phyloP scores from a whole-genome alignment of 2,329 filamentous ascomycete species.

The Claviceps digitariae region DNA sequence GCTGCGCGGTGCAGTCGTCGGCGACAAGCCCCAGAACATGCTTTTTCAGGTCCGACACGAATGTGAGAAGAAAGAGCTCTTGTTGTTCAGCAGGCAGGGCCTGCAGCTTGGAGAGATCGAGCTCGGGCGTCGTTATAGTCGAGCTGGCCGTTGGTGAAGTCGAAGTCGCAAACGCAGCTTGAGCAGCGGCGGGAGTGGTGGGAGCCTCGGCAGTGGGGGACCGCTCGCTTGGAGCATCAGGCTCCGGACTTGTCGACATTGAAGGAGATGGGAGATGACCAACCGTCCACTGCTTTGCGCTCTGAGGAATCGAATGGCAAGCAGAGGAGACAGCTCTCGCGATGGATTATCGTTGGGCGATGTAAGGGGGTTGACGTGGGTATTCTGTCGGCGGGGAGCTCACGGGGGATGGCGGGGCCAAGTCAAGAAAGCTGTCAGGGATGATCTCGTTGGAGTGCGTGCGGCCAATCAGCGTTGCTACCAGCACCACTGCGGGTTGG shows the following conservation, averaged over 20 bases:
- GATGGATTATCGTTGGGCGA: neutral
- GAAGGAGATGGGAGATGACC: neutral
- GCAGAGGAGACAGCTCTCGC: neutral
- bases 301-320: neutral
- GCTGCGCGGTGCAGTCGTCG: conserved; percentile 76
- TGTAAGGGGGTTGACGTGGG: neutral
- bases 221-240: conserved; percentile 18
- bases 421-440: neutral
- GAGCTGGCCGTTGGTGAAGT: conserved; percentile 16
- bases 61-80: conserved; percentile 83
- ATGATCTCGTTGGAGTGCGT: neutral
- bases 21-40: conserved; percentile 62
- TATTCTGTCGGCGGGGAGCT: neutral
- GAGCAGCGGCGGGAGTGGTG: neutral
- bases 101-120: conserved; percentile 83
- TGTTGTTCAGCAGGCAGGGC: conserved; percentile 87
- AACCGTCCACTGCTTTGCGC: neutral
- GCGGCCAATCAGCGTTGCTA: neutral
- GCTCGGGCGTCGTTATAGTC: conserved; percentile 52
- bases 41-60: conserved; percentile 67
- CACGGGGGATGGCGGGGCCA: neutral
- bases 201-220: conserved; percentile 2
- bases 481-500: neutral
- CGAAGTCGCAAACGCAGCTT: conserved; percentile 7
- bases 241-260: conserved; percentile 25